phyloP scores from a whole-genome alignment of 495 filamentous ascomycete genomes.

The Aspergillus olivimuriae region DNA sequence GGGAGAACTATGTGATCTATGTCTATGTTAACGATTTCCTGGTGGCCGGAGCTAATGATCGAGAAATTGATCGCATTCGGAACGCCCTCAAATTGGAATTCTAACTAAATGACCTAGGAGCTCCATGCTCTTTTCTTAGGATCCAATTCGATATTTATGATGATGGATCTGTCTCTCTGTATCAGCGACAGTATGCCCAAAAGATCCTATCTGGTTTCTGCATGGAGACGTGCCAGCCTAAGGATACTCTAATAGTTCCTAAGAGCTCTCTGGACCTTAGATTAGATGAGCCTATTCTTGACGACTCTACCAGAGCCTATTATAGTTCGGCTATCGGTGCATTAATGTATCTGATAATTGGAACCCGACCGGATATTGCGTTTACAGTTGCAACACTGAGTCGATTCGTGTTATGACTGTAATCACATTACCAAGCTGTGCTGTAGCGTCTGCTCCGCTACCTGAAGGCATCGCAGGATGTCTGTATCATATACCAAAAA shows the following conservation, averaged over 20 bases:
- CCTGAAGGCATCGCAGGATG: background rate
- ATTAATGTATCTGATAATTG: constrained; percentile 3
- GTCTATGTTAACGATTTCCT: constrained; percentile 3
- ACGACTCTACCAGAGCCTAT: background rate
- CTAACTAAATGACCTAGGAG: constrained; percentile 1
- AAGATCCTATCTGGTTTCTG: constrained; percentile 1
- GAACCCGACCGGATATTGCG: constrained; percentile 2
- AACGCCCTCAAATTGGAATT: constrained; percentile 1
- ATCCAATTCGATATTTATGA: constrained; percentile 1
- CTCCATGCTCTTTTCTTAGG: background rate
- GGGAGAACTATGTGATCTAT: background rate
- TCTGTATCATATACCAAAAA: constrained; percentile 1
- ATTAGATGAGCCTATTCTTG: background rate
- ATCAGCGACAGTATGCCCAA: constrained; percentile 1
- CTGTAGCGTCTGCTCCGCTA: constrained; percentile 2
- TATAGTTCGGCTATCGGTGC: constrained; percentile 3
- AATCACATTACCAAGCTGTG: constrained; percentile 1
- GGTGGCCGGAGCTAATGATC: constrained; percentile 1
- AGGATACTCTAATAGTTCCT: background rate
- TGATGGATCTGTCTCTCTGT: constrained; percentile 1
- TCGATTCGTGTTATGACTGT: background rate
- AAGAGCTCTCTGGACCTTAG: background rate
- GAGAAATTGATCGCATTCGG: background rate
- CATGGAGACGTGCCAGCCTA: constrained; percentile 1
- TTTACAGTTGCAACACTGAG: constrained; percentile 1